phyloP scores from a whole-genome alignment of 495 filamentous ascomycete genomes.

The Venustampulla echinocandica region DNA sequence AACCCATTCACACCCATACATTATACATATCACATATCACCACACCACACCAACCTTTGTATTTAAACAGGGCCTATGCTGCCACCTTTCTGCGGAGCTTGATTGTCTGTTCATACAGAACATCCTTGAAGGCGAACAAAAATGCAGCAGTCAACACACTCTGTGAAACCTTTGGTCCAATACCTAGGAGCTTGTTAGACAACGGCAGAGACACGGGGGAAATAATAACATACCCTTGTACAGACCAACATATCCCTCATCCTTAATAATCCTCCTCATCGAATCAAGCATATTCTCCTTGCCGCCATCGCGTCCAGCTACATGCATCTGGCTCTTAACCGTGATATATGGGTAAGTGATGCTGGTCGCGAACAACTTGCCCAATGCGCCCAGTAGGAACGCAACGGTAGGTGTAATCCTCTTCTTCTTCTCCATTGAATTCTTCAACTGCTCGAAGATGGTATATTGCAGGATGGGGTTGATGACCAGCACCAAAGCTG shows the following conservation, averaged over 20 bases:
- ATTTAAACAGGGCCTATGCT: slow-evolving; percentile 30
- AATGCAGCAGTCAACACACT: slow-evolving; percentile 94
- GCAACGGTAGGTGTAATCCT: slow-evolving; percentile 73
- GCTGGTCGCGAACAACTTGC: slow-evolving; percentile 86
- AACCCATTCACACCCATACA: no score
- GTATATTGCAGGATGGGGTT: slow-evolving; percentile 99
- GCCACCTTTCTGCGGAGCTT: slow-evolving; percentile 34
- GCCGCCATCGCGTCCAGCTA: slow-evolving; percentile 58
- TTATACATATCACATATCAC: no score
- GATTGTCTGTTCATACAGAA: slow-evolving; percentile 47
- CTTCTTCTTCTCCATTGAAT: slow-evolving; percentile 39
- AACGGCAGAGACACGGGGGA: neutral
- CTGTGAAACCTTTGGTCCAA: slow-evolving; percentile 91
- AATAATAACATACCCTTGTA: slow-evolving; percentile 66
- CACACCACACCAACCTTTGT: no score
- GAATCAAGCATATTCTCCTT: slow-evolving; percentile 66
- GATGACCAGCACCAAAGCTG: slow-evolving; percentile 86
- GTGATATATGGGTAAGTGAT: slow-evolving; percentile 99
- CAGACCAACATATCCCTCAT: slow-evolving; percentile 82
- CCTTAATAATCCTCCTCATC: slow-evolving; percentile 67
- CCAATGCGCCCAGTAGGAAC: slow-evolving; percentile 84
- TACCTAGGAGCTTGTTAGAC: slow-evolving; percentile 43
- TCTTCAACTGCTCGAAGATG: slow-evolving; percentile 95
- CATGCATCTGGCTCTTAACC: slow-evolving; percentile 93
- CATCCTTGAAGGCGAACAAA: slow-evolving; percentile 97